These are phyloP conservation scores for Hypoxylon rickii DNA, from an alignment of 495 filamentous ascomycete species.

Conservation along the genomic window DNA sequence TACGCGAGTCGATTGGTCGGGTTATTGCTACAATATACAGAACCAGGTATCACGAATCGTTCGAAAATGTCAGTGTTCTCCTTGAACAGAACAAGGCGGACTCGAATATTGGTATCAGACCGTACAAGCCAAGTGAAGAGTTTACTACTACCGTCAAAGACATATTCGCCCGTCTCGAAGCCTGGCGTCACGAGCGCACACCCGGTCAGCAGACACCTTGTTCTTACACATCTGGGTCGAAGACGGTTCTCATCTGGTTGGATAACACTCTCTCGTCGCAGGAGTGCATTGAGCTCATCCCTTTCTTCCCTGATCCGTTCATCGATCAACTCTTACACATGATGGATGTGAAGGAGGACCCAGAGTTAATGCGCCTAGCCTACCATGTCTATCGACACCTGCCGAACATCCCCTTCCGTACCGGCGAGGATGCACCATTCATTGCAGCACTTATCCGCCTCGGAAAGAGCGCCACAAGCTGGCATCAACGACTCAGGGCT, in stretches of 20 bases:
- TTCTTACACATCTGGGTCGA: conserved; percentile 92
- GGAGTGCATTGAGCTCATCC: conserved; percentile 88
- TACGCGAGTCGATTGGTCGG: conserved; percentile 91
- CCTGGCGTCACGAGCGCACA: conserved; percentile 82
- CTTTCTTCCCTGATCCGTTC: conserved; percentile 88
- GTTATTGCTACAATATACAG: conserved; percentile 85
- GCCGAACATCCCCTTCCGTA: conserved; percentile 91
- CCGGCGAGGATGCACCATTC: conserved; percentile 81
- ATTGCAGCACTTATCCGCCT: conserved; percentile 86
- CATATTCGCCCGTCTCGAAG: conserved; percentile 80
- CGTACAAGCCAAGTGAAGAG: conserved; percentile 77
- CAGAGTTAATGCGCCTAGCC: conserved; percentile 89
- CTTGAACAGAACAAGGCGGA: conserved; percentile 76
- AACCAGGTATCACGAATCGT: conserved; percentile 91
- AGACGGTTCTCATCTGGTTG: conserved; percentile 94
- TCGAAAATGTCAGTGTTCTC: conserved; percentile 72
- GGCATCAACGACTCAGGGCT: conserved; percentile 96
- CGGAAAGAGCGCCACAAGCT: conserved; percentile 81
- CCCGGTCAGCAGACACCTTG: conserved; percentile 92
- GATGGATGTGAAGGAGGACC: conserved; percentile 99
- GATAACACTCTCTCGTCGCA: conserved; percentile 87
- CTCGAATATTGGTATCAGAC: conserved; percentile 83
- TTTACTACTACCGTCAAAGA: conserved; percentile 72
- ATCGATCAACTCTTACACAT: conserved; percentile 94
- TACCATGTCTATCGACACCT: conserved; percentile 98